Percentiles rank a stretch among this genome's conserved stretches.
Conservation (phyloP, 768 basidiomycete species). For the Mycena albidolilacea region DNA sequence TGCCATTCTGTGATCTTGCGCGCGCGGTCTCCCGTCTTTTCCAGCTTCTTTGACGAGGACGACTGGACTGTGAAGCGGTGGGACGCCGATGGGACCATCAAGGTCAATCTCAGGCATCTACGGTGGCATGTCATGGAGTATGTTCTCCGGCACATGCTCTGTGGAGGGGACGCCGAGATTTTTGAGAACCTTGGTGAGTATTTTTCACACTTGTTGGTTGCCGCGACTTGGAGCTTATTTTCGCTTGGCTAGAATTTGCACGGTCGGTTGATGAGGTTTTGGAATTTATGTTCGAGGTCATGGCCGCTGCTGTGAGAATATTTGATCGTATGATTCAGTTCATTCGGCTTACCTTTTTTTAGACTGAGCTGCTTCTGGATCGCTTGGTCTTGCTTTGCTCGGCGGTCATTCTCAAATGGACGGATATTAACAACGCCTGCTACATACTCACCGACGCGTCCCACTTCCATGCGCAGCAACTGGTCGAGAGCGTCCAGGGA, state of each 20-base stretch:
- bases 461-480: conserved; percentile 77
- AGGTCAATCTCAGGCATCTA: conserved; percentile 81
- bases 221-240: conserved; percentile 19
- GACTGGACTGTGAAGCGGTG: conserved; percentile 85
- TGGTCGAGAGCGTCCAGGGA: conserved; percentile 79
- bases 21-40: conserved; percentile 87
- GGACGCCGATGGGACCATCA: conserved; percentile 64
- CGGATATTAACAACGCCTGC: conserved; percentile 83
- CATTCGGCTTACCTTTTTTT: conserved; percentile 27
- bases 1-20: conserved; percentile 86
- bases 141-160: conserved; percentile 84
- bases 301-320: conserved; percentile 81
- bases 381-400: conserved; percentile 90
- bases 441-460: conserved; percentile 87
- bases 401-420: conserved; percentile 73
- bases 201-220: background rate
- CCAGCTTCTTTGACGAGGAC: conserved; percentile 83
- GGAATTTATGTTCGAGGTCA: conserved; percentile 89
- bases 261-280: conserved; percentile 80
- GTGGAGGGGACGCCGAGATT: conserved; percentile 75
- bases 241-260: conserved; percentile 66
- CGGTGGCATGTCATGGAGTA: conserved; percentile 81
- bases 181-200: conserved; percentile 79
- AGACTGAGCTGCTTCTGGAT: conserved; percentile 94
- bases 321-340: background rate